Evolutionary conservation across 1,284 basidiomycete genomes (phyloP), one percentile per base, ranked within the genome.

Genomic region (Pseudozyma thailandica): DNA sequence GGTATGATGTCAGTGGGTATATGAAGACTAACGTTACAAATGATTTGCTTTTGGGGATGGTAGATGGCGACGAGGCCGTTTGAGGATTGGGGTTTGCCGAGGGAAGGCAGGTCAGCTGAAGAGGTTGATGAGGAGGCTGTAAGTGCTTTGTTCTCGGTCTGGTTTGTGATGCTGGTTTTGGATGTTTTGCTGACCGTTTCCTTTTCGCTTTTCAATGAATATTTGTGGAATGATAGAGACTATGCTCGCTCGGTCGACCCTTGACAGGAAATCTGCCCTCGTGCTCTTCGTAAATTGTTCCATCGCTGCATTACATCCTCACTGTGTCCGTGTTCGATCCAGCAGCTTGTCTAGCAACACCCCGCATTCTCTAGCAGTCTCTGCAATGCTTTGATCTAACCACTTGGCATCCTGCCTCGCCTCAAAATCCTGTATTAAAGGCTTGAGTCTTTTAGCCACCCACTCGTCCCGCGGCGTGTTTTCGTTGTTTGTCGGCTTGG

Each of bases 71-170:
- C 66, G 12, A 30, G 56, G 5, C 80, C 80, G 1, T 82, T 78
- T 33, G 56, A 78, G 12, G 72, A 66, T 25, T 78, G 70, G 72
- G 72, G 72, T 4, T 12, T 68, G 35, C 50, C 60, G 1, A 30
- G 26, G 9, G 56, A 72, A 20, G 75, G 66, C 6, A 70, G 83
- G 82, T 25, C 84, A 84, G 60, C 82, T n/a, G 64, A 72, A 31
- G 86, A 84, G 84, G 74, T 88, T 87, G 82, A 87, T 87, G 26
- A 86, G 85, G 65, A 88, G 88, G 87, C 88, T 88, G 87, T 88
- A 63, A 69, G 86, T 80, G 8, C 28, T 35, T 9, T 6, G 7
- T 6, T 16, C n/a, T 3, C 26, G 15, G 15, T 10, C 15, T 44
- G 18, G 25, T 6, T 28, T 9, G 13, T 30, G 10, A 21, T 41